Conservation (phyloP, 495 filamentous ascomycete species). For the Penicillium psychrofluorescens region DNA sequence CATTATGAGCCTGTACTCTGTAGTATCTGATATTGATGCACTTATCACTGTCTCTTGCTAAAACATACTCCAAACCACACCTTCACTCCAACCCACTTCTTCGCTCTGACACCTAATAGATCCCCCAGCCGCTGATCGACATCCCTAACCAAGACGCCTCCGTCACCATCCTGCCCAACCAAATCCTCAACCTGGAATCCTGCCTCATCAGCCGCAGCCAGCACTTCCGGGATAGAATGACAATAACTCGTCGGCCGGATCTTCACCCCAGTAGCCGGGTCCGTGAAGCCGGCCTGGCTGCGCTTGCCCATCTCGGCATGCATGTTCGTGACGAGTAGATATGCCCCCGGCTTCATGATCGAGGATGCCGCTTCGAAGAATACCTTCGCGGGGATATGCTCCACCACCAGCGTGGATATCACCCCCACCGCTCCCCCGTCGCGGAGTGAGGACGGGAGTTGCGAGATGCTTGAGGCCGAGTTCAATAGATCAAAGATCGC, state of each 20-base stretch:
- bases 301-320: slow-evolving; percentile 60
- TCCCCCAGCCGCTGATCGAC: slow-evolving; percentile 45
- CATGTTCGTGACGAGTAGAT: slow-evolving; percentile 66
- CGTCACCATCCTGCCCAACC: slow-evolving; percentile 11
- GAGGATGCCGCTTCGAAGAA: slow-evolving; percentile 49
- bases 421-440: slow-evolving; percentile 32
- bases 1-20: too few relatives aligned
- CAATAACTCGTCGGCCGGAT: slow-evolving; percentile 56
- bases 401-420: slow-evolving; percentile 61
- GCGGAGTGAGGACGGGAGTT: slow-evolving; percentile 9
- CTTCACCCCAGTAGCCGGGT: slow-evolving; percentile 48
- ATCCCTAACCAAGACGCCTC: slow-evolving; percentile 30
- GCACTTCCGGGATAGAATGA: slow-evolving; percentile 47
- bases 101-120: slow-evolving; percentile 48
- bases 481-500: slow-evolving; percentile 28
- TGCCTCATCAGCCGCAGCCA: slow-evolving; percentile 42
- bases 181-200: slow-evolving; percentile 43
- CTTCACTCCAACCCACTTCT: slow-evolving; percentile 61
- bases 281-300: slow-evolving; percentile 63
- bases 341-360: slow-evolving; percentile 43
- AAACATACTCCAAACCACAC: slow-evolving; percentile 62
- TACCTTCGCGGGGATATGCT: slow-evolving; percentile 51
- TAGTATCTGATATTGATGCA: too few relatives aligned
- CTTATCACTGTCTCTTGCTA: slow-evolving; percentile 26
- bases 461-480: slow-evolving; percentile 2